phyloP scores from a whole-genome alignment of 2,329 filamentous ascomycete species.

The Purpureocillium takamizusanense region DNA sequence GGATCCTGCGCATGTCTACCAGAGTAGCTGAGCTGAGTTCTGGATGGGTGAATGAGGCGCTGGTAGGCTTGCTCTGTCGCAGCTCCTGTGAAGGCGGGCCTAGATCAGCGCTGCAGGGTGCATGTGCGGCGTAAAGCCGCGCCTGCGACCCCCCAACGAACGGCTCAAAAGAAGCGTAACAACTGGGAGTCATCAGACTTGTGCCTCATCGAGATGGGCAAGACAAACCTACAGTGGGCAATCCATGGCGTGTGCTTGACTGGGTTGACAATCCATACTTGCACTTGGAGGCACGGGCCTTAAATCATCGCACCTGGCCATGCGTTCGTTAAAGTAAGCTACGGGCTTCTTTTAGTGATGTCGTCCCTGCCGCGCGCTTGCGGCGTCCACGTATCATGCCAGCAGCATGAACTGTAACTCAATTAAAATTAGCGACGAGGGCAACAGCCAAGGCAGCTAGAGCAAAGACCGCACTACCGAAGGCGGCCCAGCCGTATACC shows the following conservation, averaged over 20 bases:
- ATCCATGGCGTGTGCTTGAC: too few relatives aligned
- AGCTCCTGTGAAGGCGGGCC: too few relatives aligned
- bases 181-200: neutral
- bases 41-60: neutral
- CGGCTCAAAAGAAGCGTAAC: neutral
- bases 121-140: too few relatives aligned
- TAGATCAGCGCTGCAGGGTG: too few relatives aligned
- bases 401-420: neutral
- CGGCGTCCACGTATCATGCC: too few relatives aligned
- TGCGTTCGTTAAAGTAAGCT: too few relatives aligned
- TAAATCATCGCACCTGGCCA: too few relatives aligned
- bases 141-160: neutral
- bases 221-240: too few relatives aligned
- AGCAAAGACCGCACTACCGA: neutral
- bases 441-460: neutral
- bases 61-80: too few relatives aligned
- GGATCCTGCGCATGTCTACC: constrained; percentile 1
- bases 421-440: neutral
- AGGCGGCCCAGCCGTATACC: neutral
- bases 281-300: neutral
- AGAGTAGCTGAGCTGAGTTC: neutral
- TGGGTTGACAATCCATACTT: neutral
- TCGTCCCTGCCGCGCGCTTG: too few relatives aligned
- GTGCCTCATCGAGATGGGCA: too few relatives aligned
- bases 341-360: too few relatives aligned